phyloP scores from a whole-genome alignment of 495 filamentous ascomycete species.

The Immersiella caudata region DNA sequence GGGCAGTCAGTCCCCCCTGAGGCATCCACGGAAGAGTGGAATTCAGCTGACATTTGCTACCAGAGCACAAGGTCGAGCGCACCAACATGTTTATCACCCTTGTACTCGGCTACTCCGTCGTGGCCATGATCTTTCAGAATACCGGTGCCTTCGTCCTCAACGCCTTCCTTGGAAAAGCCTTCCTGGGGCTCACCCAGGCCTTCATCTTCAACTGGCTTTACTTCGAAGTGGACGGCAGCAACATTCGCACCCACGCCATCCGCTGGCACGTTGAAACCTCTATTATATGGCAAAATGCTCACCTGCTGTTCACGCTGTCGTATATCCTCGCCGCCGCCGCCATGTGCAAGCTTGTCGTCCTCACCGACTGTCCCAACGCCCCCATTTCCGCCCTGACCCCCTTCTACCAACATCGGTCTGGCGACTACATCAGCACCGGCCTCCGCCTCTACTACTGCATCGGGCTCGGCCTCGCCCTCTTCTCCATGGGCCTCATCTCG shows the following conservation, averaged over 20 bases:
- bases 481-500: constrained; percentile 45
- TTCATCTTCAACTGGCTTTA: constrained; percentile 68
- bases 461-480: constrained; percentile 56
- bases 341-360: constrained; percentile 56
- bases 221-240: constrained; percentile 61
- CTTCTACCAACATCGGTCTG: constrained; percentile 46
- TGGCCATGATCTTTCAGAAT: constrained; percentile 60
- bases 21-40: no score
- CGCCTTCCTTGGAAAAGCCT: constrained; percentile 62
- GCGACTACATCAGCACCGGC: constrained; percentile 46
- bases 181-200: constrained; percentile 59
- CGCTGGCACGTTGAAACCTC: constrained; percentile 46
- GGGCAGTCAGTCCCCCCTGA: no score
- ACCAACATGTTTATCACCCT: constrained; percentile 62
- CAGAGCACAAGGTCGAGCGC: constrained; percentile 63
- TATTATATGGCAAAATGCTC: constrained; percentile 35
- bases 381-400: constrained; percentile 49
- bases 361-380: constrained; percentile 51
- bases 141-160: constrained; percentile 51
- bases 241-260: constrained; percentile 60
- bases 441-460: constrained; percentile 63
- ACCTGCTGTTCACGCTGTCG: constrained; percentile 61
- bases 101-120: constrained; percentile 62
- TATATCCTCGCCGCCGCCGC: constrained; percentile 56
- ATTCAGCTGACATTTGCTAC: no score